Evolutionary conservation across 2,329 filamentous ascomycete genomes (phyloP).

Genomic region (Plenodomus tracheiphilus): DNA sequence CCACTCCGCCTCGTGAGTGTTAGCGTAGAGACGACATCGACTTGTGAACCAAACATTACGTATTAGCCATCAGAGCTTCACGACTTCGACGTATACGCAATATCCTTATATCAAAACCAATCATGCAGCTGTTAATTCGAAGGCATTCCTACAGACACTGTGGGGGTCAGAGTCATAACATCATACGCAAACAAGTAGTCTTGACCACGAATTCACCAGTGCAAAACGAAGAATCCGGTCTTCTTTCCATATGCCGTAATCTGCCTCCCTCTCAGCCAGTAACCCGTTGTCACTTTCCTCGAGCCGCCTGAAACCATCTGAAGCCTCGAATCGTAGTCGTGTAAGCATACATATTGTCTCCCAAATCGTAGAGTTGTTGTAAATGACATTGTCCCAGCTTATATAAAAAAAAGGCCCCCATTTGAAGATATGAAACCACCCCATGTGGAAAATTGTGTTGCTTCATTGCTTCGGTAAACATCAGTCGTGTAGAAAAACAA

Average conservation of each 20-base stretch:
- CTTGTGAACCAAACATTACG: neutral
- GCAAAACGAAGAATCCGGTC: neutral
- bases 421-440: neutral
- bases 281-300: conserved; percentile 13
- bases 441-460: neutral
- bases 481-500: neutral
- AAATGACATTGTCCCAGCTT: neutral
- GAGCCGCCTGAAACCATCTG: neutral
- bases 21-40: too few relatives aligned
- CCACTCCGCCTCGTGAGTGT: too few relatives aligned
- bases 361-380: neutral
- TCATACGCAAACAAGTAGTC: too few relatives aligned
- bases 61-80: neutral
- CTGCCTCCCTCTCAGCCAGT: conserved; percentile 8
- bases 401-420: neutral
- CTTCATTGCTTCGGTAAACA: neutral
- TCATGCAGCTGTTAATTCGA: too few relatives aligned
- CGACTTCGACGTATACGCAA: too few relatives aligned
- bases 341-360: neutral
- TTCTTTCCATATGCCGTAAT: conserved; percentile 11
- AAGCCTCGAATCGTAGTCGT: neutral
- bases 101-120: too few relatives aligned
- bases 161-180: too few relatives aligned
- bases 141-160: too few relatives aligned
- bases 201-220: too few relatives aligned